phyloP scores from a whole-genome alignment of 2,329 filamentous ascomycete genomes.

The Colletotrichum phormii region DNA sequence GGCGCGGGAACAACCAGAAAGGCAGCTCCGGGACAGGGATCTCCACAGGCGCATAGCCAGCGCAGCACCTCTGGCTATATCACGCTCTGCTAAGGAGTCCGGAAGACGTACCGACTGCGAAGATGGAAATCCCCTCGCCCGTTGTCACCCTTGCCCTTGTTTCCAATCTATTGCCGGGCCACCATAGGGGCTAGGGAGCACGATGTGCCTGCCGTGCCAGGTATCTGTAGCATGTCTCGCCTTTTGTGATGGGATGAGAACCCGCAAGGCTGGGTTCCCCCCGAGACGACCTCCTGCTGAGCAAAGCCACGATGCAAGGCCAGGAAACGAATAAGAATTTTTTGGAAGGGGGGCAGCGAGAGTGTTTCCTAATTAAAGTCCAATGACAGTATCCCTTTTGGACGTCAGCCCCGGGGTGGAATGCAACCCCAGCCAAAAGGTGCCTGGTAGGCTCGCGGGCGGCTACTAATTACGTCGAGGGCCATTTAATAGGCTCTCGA shows the following conservation, averaged over 20 bases:
- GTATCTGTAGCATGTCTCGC: conserved; percentile 15
- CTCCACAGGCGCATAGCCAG: conserved; percentile 29
- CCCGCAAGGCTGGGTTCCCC: conserved; percentile 17
- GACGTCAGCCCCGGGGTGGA: conserved; percentile 26
- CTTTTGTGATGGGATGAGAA: conserved; percentile 20
- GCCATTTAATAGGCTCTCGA: conserved; percentile 38
- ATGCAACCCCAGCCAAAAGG: conserved; percentile 20
- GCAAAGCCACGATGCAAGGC: conserved; percentile 27
- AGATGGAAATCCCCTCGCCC: conserved; percentile 22
- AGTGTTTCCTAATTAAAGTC: background rate
- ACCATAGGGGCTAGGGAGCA: background rate
- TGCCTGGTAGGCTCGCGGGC: conserved; percentile 16
- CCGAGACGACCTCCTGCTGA: conserved; percentile 10
- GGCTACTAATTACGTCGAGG: conserved; percentile 17
- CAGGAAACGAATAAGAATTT: conserved; percentile 8
- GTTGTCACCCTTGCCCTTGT: conserved; percentile 25
- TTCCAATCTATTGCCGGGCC: conserved; percentile 24
- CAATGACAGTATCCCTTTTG: conserved; percentile 30
- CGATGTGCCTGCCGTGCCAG: background rate
- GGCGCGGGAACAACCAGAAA: conserved; percentile 24
- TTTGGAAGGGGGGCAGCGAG: background rate
- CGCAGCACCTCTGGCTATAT: conserved; percentile 31
- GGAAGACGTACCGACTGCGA: conserved; percentile 22
- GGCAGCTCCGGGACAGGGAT: conserved; percentile 30
- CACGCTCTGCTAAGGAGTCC: conserved; percentile 17